Evolutionary conservation across 2,329 filamentous ascomycete genomes (phyloP).

Genomic region (Pochonia chlamydosporia): DNA sequence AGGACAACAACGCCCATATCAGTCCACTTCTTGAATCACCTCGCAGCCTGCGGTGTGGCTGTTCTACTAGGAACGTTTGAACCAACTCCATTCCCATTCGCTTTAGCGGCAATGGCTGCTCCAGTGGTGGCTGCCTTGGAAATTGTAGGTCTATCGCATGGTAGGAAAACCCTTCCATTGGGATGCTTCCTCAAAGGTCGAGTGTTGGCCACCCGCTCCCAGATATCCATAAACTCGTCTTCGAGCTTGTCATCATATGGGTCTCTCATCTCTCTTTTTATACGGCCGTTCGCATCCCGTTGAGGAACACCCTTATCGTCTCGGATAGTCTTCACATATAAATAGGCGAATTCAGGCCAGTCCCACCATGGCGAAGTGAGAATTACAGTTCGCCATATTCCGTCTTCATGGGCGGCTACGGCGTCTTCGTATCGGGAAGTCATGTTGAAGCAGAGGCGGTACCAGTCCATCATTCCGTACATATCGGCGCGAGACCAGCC

Average conservation of each 20-base stretch:
- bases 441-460: slow-evolving; percentile 18
- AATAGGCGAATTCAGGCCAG: slow-evolving; percentile 17
- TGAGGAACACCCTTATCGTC: slow-evolving; percentile 6
- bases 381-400: slow-evolving; percentile 17
- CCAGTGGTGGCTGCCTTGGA: not conserved
- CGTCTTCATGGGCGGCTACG: slow-evolving; percentile 15
- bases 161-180: slow-evolving; percentile 13
- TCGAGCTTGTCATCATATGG: slow-evolving; percentile 14
- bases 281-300: slow-evolving; percentile 5
- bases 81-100: not conserved
- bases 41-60: slow-evolving; percentile 1
- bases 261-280: slow-evolving; percentile 8
- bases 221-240: slow-evolving; percentile 17
- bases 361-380: slow-evolving; percentile 21
- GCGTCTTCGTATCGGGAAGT: slow-evolving; percentile 12
- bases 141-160: slow-evolving; percentile 2
- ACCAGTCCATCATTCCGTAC: slow-evolving; percentile 22
- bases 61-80: not conserved
- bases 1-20: too few relatives aligned
- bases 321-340: slow-evolving; percentile 14
- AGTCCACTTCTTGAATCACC: too few relatives aligned
- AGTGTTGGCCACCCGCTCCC: slow-evolving; percentile 16
- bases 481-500: slow-evolving; percentile 19
- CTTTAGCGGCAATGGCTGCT: not conserved
- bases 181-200: slow-evolving; percentile 16